Evolutionary conservation across 768 basidiomycete genomes (phyloP).

Genomic region (Russula earlei): DNA sequence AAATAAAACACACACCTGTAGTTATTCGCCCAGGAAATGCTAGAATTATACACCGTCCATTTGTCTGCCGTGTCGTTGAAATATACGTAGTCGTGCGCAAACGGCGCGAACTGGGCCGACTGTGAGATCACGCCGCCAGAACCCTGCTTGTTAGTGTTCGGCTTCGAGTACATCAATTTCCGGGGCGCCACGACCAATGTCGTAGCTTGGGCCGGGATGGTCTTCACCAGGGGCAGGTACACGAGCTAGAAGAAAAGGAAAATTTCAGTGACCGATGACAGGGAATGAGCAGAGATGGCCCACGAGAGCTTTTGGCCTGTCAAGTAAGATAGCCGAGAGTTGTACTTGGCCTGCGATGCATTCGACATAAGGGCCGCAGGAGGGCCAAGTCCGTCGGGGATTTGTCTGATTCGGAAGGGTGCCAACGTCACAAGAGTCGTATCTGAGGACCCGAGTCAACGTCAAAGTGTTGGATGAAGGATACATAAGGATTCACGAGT

Average conservation of each 20-base stretch:
- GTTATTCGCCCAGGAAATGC: constrained; percentile 28
- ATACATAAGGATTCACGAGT: constrained; percentile 48
- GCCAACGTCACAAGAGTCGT: constrained; percentile 49
- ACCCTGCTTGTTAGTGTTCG: constrained; percentile 47
- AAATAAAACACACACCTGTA: constrained; percentile 26
- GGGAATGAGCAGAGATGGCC: constrained; percentile 20
- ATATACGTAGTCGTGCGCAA: constrained; percentile 37
- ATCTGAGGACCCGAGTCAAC: constrained; percentile 26
- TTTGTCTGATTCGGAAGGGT: constrained; percentile 46
- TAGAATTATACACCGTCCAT: constrained; percentile 30
- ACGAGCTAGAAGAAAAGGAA: constrained; percentile 38
- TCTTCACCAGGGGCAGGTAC: constrained; percentile 67
- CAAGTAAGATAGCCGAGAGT: constrained; percentile 60
- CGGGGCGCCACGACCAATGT: constrained; percentile 57
- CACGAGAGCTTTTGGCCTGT: constrained; percentile 70
- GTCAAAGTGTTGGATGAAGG: background rate
- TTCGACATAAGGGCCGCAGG: constrained; percentile 47
- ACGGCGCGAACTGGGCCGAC: constrained; percentile 62
- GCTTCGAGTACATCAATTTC: constrained; percentile 82
- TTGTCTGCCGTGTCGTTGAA: constrained; percentile 28
- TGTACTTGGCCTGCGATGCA: constrained; percentile 40
- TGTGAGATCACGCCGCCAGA: constrained; percentile 59
- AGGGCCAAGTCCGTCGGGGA: constrained; percentile 42
- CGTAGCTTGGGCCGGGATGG: constrained; percentile 60
- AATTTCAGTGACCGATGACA: background rate